A percentile compares a stretch with the other conserved stretches of the same genome.
These are phyloP conservation scores for Fusarium sp. DNA, from an alignment of 2,329 filamentous ascomycete genomes.

Conservation along the genomic window DNA sequence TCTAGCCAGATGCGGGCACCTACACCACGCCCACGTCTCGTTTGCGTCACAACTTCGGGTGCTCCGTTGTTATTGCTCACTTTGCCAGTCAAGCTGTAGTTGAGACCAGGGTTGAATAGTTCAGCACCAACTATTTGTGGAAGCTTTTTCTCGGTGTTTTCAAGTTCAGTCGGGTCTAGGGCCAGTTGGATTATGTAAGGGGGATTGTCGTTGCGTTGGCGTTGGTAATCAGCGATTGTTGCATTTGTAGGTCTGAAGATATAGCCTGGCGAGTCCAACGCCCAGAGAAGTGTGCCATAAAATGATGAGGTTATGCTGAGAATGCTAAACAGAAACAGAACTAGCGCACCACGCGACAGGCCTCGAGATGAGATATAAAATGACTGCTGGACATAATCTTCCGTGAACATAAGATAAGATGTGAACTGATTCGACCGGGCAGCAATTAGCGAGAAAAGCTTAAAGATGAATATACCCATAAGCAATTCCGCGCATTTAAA, in stretches of 20 bases:
- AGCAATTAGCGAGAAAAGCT: conserved; percentile 29
- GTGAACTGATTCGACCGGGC: conserved; percentile 36
- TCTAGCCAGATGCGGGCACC: conserved; percentile 38
- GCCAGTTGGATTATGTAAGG: conserved; percentile 32
- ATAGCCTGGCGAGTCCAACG: conserved; percentile 32
- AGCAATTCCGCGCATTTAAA: conserved; percentile 36
- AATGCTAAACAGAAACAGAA: conserved; percentile 25
- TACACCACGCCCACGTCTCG: neutral
- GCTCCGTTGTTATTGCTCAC: neutral
- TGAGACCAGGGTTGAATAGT: conserved; percentile 19
- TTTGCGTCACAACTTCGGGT: neutral
- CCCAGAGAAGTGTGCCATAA: conserved; percentile 37
- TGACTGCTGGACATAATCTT: conserved; percentile 32
- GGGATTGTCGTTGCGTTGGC: conserved; percentile 2
- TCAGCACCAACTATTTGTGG: conserved; percentile 18
- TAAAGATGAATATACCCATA: conserved; percentile 35
- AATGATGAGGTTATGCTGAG: conserved; percentile 20
- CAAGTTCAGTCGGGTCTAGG: neutral
- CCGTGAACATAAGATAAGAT: conserved; percentile 39
- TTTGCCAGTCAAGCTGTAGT: conserved; percentile 31
- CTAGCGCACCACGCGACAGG: conserved; percentile 17
- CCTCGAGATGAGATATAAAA: conserved; percentile 29
- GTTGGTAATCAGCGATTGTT: conserved; percentile 10
- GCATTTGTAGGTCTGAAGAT: conserved; percentile 11
- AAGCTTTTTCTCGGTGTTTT: neutral